Base-by-base conservation (phyloP, 1,284 basidiomycete genomes). In the Tilletia caries region DNA sequence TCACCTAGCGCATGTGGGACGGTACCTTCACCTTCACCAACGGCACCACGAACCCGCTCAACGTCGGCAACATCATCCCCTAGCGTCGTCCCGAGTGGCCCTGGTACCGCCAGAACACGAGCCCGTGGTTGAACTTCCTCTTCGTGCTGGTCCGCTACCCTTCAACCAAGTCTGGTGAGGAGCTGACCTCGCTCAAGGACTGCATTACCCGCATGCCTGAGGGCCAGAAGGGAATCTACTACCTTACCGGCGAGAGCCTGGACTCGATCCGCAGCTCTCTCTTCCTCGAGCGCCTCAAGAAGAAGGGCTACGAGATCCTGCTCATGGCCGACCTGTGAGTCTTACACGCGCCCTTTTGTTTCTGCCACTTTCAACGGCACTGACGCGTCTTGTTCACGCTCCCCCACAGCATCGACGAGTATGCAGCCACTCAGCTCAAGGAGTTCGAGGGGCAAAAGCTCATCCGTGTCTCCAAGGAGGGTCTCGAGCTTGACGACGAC, bases 121-220 rank as follows among this genome's bases (percentile, higher is more conserved):
- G 91, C 8, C 86, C 86, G 71, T 92, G 91, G 88, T 89, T 90
- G 44, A 86, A 90, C 70, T 89, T 92, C 82, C 79, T 91, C 76
- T 89, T 92, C 75, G 92, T 94, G 20, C 92, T 95, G 91, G 88
- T 99, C 78, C 92, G 96, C 85, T 98, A 96, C 92, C 90, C 89
- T 90, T 94, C 95, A 67, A 98, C 96, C 84, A 98, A 95, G 88
- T 89, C 93, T 13, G 85, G 86, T 62, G 95, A 98, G 78, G 96
- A 98, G 87, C 87, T 89, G 86, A 92, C 91, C 73, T 95, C 93
- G 62, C 89, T 98, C 84, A 97, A 97, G 92, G 94, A 98, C 87
- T 98, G 98, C 89, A 95, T 98, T 84, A 98, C 94, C 71, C 95
- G 95, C 82, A 98, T 97, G 95, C 95, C 95, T 76, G 94, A 98